Base-by-base conservation (phyloP, 148 eudicot genomes). In the Silene conica region DNA sequence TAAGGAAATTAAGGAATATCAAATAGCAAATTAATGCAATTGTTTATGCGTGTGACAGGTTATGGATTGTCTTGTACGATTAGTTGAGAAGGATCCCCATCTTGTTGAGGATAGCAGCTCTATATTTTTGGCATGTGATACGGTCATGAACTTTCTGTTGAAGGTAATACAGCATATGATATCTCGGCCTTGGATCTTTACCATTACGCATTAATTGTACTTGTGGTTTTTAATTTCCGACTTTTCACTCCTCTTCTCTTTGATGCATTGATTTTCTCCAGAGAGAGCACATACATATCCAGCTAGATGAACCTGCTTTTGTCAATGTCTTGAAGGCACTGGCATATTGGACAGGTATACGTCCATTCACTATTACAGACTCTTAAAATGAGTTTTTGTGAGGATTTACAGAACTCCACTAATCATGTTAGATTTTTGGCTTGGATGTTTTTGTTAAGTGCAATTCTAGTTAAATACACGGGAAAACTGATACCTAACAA, bases 81-180 rank as follows among this genome's bases (percentile, higher is more conserved):
- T 94, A 81, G 71, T 91, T 67, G 67, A 66, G 48, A 73, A 86
- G 46, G 79, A 73, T 79, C 76, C 80, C 74, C 31, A 59, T 69
- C 70, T 55, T 38, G 55, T 23, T 55, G 87, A 83, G 71, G 87
- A 88, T 74, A 63, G 56, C 59, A 77, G 85, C 73, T 71, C 86
- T 63, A 75, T 89, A 76, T 89, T 76, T 76, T 81, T 94, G 83
- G 97, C 93, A 28, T 94, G 96, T 78, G 98, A 94, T 83, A 91
- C 89, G 59, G 76, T 91, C 41, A 59, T 91, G 83, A 94, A 94
- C 83, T 65, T 89, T 70, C 84, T 94, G 75, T 82, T 91, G 82
- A 93, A 86, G 98, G 98, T 93, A 86, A 63, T 69, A 26, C 68
- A 25, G 3, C 71, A 19, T 43, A 25, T 60, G 45, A 38, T 68